A percentile compares a stretch with the other conserved stretches of the same genome.
phyloP scores from a whole-genome alignment of 1,284 basidiomycete species.

The Flammula alnicola region DNA sequence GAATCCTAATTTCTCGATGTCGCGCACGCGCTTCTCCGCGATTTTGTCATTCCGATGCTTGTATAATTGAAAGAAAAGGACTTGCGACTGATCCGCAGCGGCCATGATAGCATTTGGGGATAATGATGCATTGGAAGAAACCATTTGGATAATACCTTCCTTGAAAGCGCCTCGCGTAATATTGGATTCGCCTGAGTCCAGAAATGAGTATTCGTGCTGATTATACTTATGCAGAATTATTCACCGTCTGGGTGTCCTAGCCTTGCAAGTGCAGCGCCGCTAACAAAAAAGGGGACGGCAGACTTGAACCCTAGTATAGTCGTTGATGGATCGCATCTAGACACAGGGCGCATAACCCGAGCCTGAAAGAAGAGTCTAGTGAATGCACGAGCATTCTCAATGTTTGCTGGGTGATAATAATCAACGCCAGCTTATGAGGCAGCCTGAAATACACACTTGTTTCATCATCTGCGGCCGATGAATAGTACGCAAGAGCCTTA shows the following conservation, averaged over 20 bases:
- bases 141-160: constrained; percentile 84
- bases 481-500: constrained; percentile 83
- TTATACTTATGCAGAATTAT: constrained; percentile 7
- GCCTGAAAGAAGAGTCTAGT: constrained; percentile 83
- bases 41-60: constrained; percentile 76
- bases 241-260: constrained; percentile 82
- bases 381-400: constrained; percentile 77
- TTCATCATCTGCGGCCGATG: constrained; percentile 82
- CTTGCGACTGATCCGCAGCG: constrained; percentile 62
- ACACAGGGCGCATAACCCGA: constrained; percentile 76
- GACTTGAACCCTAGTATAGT: constrained; percentile 77
- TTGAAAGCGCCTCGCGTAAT: constrained; percentile 78
- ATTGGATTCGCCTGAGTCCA: constrained; percentile 77
- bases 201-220: constrained; percentile 1
- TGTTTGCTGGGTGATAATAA: constrained; percentile 45
- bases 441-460: constrained; percentile 57
- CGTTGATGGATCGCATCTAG: constrained; percentile 74
- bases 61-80: constrained; percentile 88
- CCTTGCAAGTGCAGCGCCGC: constrained; percentile 87
- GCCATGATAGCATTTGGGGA: constrained; percentile 74
- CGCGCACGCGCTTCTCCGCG: constrained; percentile 74
- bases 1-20: constrained; percentile 75
- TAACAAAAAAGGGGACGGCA: constrained; percentile 85
- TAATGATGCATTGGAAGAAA: constrained; percentile 87
- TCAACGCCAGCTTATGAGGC: constrained; percentile 13